Base-by-base conservation (phyloP, 2,329 filamentous ascomycete genomes). In the Westerdykella ornata region DNA sequence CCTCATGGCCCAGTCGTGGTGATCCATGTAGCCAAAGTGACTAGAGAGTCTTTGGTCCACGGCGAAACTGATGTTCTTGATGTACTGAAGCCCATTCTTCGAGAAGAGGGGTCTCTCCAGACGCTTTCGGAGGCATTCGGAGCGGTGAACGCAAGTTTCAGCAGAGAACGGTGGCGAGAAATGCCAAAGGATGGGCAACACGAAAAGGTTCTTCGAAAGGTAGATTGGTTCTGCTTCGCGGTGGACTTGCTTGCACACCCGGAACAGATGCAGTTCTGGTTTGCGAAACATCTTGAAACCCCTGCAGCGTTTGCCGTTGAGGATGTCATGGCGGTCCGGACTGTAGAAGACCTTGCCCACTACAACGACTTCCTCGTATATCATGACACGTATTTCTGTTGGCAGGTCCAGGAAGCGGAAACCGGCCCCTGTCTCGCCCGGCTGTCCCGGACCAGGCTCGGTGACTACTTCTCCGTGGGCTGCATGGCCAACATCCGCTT, bases 371-470 rank as follows among this genome's bases (percentile, higher is more conserved):
- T 46, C 38, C 19, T 47, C 43, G 35, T 49, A 54, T 9, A 51
- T 41, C 28, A 45, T 38, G 20, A 41, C 22, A 29, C 46, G 18
- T 8, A 52, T 29, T 19, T 52, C 49, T 8, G 41, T 26, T 1
- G 50, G 52, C 1, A 53, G 43, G 13, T 48, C 41, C n/a, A 50
- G 38, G 37, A 54, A 49, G 3, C 72, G 29, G 29, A 49, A 53
- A n/a, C 22, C 22, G 22, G 22, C 3, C 8, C 22, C 7, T 26
- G 22, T 11, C 4, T 26, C 7, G 12, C 22, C 12, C 22, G n/a
- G 37, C 14, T 38, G 22, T 31, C 11, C 17, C 4, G 14, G 13
- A 5, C 9, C 3, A 17, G 18, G 12, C 3, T 13, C n/a, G 5
- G 8, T 9, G 14, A n/a, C 18, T 5, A 18, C 1, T 13, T 33